Conservation (phyloP, 345 rosid species). For the Leavenworthia alabamica region DNA sequence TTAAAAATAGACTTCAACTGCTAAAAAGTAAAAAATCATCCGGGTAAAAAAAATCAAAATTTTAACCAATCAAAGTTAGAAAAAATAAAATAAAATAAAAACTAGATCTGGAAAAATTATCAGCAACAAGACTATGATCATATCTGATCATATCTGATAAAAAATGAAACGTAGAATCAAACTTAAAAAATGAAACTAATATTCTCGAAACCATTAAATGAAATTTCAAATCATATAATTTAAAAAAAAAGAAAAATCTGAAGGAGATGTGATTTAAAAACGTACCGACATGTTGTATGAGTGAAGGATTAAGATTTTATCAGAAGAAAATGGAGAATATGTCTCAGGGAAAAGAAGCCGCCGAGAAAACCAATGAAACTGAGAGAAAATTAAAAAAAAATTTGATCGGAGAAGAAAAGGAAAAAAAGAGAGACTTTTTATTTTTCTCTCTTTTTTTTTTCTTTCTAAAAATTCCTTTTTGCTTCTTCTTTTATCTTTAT, state of each 20-base stretch:
- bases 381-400: conserved; percentile 28
- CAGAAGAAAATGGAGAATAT: conserved; percentile 13
- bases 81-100: not conserved
- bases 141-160: conserved; percentile 5
- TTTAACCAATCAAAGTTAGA: conserved; percentile 6
- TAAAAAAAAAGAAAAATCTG: not conserved
- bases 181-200: not conserved
- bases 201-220: conserved; percentile 11
- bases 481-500: too few species aligned
- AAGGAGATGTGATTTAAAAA: not conserved
- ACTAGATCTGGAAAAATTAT: conserved; percentile 18
- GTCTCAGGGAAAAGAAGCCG: conserved; percentile 15
- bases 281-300: conserved; percentile 32
- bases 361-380: conserved; percentile 32
- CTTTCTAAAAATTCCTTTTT: too few species aligned
- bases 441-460: not conserved
- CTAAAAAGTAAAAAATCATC: not conserved
- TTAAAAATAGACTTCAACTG: not conserved
- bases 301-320: conserved; percentile 16
- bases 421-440: conserved; percentile 18
- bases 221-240: not conserved
- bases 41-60: not conserved
- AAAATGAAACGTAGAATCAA: too few species aligned
- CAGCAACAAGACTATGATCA: not conserved
- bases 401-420: conserved; percentile 27